Conservation (phyloP, 2,329 filamentous ascomycete species). For the Xylariaceae sp. region DNA sequence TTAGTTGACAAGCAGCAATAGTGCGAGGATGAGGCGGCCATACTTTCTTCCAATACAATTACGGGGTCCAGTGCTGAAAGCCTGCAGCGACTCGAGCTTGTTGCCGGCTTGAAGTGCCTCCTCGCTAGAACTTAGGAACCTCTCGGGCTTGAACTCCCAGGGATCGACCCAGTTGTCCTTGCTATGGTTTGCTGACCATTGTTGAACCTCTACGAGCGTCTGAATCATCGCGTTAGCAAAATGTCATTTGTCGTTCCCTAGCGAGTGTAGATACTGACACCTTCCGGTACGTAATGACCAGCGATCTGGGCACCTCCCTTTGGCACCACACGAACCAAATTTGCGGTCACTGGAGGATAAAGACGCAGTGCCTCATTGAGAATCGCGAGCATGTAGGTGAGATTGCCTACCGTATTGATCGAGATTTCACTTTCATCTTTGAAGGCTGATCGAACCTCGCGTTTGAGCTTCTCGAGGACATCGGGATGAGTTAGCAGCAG, state of each 20-base stretch:
- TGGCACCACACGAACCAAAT: slow-evolving; percentile 33
- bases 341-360: slow-evolving; percentile 44
- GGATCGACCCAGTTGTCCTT: slow-evolving; percentile 47
- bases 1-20: slow-evolving; percentile 5
- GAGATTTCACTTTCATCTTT: slow-evolving; percentile 46
- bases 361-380: slow-evolving; percentile 51
- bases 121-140: slow-evolving; percentile 41
- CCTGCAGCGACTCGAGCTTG: slow-evolving; percentile 41
- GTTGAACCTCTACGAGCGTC: slow-evolving; percentile 46
- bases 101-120: slow-evolving; percentile 39
- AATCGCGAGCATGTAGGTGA: slow-evolving; percentile 49
- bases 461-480: slow-evolving; percentile 40
- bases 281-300: slow-evolving; percentile 35
- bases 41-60: slow-evolving; percentile 50
- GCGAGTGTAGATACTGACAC: slow-evolving; percentile 30
- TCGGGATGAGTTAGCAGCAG: slow-evolving; percentile 41
- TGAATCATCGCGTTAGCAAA: slow-evolving; percentile 29
- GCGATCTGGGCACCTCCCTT: slow-evolving; percentile 32
- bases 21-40: slow-evolving; percentile 14
- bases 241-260: no score
- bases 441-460: slow-evolving; percentile 49
- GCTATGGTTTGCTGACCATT: slow-evolving; percentile 46
- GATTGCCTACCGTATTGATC: slow-evolving; percentile 40
- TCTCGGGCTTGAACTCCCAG: slow-evolving; percentile 47
- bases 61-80: slow-evolving; percentile 46